A percentile compares a stretch with the other conserved stretches of the same genome.
phyloP scores from a whole-genome alignment of 192 early-diverging fungal genomes.

The Polychytrium aggregatum region DNA sequence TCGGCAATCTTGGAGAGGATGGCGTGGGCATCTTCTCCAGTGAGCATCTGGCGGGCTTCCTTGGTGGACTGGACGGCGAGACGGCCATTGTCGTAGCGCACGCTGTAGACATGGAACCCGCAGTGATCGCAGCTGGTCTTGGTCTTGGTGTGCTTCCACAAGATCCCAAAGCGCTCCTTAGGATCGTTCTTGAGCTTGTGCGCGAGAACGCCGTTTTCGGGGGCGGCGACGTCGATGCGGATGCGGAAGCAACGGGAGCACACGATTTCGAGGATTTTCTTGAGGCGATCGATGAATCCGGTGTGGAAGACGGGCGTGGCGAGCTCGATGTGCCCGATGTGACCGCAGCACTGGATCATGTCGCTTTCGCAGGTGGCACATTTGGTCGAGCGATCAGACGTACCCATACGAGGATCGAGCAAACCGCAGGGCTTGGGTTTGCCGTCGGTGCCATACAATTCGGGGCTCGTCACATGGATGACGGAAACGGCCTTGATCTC shows the following conservation, averaged over 20 bases:
- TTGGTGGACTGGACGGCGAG: no score
- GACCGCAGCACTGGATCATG: slow-evolving; percentile 79
- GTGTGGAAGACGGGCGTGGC: slow-evolving; percentile 82
- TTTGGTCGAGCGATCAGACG: no score
- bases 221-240: slow-evolving; percentile 45
- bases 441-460: no score
- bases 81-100: no score
- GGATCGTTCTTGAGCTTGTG: slow-evolving; percentile 77
- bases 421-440: no score
- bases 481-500: no score
- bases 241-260: slow-evolving; percentile 89
- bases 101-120: no score
- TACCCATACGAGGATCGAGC: no score
- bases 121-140: slow-evolving; percentile 40
- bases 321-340: slow-evolving; percentile 95
- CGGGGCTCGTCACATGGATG: no score
- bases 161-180: slow-evolving; percentile 74
- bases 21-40: slow-evolving; percentile 64
- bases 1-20: slow-evolving; percentile 61
- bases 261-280: slow-evolving; percentile 68
- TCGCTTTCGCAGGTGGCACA: slow-evolving; percentile 78
- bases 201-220: slow-evolving; percentile 49
- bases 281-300: slow-evolving; percentile 82
- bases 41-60: no score
- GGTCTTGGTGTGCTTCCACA: slow-evolving; percentile 64